Evolutionary conservation across 1,284 basidiomycete genomes (phyloP).

Genomic region (Agroathelia rolfsii): DNA sequence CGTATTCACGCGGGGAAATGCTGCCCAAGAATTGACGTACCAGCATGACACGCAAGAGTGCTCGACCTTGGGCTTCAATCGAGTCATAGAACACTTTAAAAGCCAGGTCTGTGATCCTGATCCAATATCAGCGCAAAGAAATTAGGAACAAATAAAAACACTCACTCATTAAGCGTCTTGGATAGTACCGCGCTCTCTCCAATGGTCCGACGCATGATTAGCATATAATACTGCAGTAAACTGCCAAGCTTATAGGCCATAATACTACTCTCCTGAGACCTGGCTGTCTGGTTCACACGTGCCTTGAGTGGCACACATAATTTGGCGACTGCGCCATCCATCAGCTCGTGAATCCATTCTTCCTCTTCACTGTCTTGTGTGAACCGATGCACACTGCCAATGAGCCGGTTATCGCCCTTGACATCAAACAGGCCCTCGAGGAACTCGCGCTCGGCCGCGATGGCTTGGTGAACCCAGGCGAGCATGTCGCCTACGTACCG

Average conservation of each 20-base stretch:
- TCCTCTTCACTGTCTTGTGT: slow-evolving; percentile 56
- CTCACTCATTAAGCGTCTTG: slow-evolving; percentile 73
- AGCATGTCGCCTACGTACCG: slow-evolving; percentile 98
- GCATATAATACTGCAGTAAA: slow-evolving; percentile 87
- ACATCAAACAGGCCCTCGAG: slow-evolving; percentile 77
- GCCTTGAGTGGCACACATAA: slow-evolving; percentile 83
- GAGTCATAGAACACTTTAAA: slow-evolving; percentile 82
- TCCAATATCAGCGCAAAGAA: slow-evolving; percentile 1
- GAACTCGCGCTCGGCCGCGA: slow-evolving; percentile 91
- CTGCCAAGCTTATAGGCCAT: slow-evolving; percentile 88
- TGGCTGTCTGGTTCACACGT: slow-evolving; percentile 86
- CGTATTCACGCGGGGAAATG: too few relatives aligned
- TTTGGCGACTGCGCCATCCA: slow-evolving; percentile 80
- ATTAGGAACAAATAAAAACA: slow-evolving; percentile 8
- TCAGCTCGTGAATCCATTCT: slow-evolving; percentile 69
- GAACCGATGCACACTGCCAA: slow-evolving; percentile 61
- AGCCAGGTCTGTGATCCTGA: slow-evolving; percentile 70
- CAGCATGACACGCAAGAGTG: slow-evolving; percentile 60
- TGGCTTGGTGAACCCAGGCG: slow-evolving; percentile 95
- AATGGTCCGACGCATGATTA: slow-evolving; percentile 89
- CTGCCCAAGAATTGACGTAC: slow-evolving; percentile 30
- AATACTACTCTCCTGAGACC: slow-evolving; percentile 88
- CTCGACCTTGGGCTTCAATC: slow-evolving; percentile 72
- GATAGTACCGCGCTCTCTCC: slow-evolving; percentile 74
- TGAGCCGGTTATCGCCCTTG: slow-evolving; percentile 58